Base-by-base conservation (phyloP, 1,284 basidiomycete species). In the Apiotrichum montevideense region DNA sequence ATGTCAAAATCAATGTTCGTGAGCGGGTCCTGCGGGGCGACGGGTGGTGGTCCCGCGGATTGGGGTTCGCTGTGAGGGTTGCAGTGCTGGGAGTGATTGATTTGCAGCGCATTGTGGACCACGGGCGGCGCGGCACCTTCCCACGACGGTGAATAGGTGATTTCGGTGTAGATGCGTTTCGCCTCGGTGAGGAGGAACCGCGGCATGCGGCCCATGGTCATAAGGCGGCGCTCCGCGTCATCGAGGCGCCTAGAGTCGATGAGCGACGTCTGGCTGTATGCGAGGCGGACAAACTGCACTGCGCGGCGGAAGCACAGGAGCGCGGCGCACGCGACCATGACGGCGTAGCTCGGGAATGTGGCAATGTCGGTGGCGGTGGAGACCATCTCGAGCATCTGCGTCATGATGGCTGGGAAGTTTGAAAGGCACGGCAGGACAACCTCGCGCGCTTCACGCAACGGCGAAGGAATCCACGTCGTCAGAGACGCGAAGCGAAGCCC, bases 381-480 rank as follows among this genome's bases (percentile, higher is more conserved):
- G 21, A 59, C 33, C 6, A 59, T 39, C 14, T 59, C 52, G 29
- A 59, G 34, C 48, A 59, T 51, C 6, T n/a, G 34, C 15, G 15
- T 39, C 54, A 59, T 53, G 34, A 21, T 50, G 29, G 13, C 10
- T 4, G 54, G 51, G 48, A 59, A 54, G 37, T 35, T 15, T 13
- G 34, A 33, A 4, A 59, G 51, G 40, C 51, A 44, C n/a, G 37
- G 37, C 4, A 54, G 35, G 10, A 35, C 48, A 6, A 35, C 33
- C 41, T 59, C 51, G 37, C 58, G 58, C 40, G 46, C 47, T 14
- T 49, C 46, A 15, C 34, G 14, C 33, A 62, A 55, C 15, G 60
- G 60, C 29, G 47, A 48, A 6, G 60, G 60, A 48, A 62, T 56
- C 56, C 56, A 58, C 2, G 39, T 52, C 29, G 51, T 49, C 10